Evolutionary conservation across 768 basidiomycete genomes (phyloP), one percentile per base, ranked within the genome.

Genomic region (Nevesoporus exiguus): DNA sequence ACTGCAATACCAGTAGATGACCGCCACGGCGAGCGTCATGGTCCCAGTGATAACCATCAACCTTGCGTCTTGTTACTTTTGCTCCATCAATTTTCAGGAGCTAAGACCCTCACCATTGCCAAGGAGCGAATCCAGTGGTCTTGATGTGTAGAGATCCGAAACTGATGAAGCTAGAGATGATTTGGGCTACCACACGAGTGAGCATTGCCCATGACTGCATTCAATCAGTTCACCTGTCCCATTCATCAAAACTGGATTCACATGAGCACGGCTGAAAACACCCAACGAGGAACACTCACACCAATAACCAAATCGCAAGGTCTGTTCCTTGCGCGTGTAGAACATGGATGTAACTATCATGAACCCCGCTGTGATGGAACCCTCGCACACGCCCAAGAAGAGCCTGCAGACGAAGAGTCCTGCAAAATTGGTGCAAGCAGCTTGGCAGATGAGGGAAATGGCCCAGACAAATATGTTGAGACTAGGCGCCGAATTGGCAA

Each of bases 261-360:
- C 25, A 21, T 52, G 14, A 54, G 51, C 25, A 19, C 13, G n/a
- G 11, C 25, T 8, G 3, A 34, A 25, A 21, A 41, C 37, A 10
- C 14, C 22, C 2, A 17, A 13, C 7, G 33, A 47, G 14, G 7
- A 17, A 13, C 27, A 73, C 85, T 69, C 65, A 88, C 87, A 88
- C 85, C 85, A 89, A 62, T 86, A 88, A 3, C 88, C 87, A 19
- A 89, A 80, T 9, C 88, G 73, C 40, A 79, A 58, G 0, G 85
- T 88, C 62, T 87, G 84, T 60, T 90, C 88, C 7, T 68, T 80
- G 47, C 84, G 78, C 0, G 85, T 88, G 61, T 89, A 88, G 62
- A 89, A 90, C 87, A 88, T 88, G 27, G 83, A 81, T 33, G 75
- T 86, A 52, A 89, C 82, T 45, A 90, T 84, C 77, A 90, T 69